These are phyloP conservation scores for Sphagnum fallax DNA, from an alignment of 228 moss, liverwort and hornwort species.

Conservation along the genomic window DNA sequence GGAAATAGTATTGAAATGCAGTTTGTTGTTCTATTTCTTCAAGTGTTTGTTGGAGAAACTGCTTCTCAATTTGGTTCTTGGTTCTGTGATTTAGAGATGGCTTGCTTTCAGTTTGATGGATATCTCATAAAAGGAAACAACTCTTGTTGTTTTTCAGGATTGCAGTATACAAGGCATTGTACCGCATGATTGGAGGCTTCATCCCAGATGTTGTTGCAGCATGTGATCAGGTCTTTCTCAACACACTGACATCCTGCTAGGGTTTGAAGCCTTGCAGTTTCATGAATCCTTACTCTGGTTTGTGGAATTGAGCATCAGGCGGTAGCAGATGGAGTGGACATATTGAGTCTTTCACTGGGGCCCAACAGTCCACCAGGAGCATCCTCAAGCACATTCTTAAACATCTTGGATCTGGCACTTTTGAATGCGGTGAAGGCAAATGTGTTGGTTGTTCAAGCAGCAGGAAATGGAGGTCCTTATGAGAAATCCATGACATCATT, in stretches of 20 bases:
- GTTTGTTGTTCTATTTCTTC: neutral
- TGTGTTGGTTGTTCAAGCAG: constrained; percentile 48
- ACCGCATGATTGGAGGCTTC: constrained; percentile 12
- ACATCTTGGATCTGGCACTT: constrained; percentile 39
- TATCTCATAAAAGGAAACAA: too few relatives aligned
- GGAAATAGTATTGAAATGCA: neutral
- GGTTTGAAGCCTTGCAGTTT: too few relatives aligned
- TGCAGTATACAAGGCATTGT: constrained; percentile 19
- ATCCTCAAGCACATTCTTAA: constrained; percentile 36
- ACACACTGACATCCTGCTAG: neutral
- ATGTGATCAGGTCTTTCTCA: constrained; percentile 15
- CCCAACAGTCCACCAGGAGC: constrained; percentile 40
- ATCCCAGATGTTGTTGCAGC: constrained; percentile 18
- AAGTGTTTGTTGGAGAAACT: too few relatives aligned
- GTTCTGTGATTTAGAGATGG: too few relatives aligned
- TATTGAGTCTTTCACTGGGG: constrained; percentile 38
- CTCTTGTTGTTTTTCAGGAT: constrained; percentile 5
- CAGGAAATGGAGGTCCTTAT: constrained; percentile 43
- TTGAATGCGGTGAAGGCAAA: constrained; percentile 47
- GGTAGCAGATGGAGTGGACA: constrained; percentile 53
- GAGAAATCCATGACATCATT: constrained; percentile 43
- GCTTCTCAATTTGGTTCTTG: too few relatives aligned
- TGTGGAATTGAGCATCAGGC: constrained; percentile 5
- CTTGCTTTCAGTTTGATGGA: too few relatives aligned
- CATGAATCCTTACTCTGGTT: neutral